Evolutionary conservation across 768 basidiomycete species (phyloP).

Genomic region (Termitomyces sp.): DNA sequence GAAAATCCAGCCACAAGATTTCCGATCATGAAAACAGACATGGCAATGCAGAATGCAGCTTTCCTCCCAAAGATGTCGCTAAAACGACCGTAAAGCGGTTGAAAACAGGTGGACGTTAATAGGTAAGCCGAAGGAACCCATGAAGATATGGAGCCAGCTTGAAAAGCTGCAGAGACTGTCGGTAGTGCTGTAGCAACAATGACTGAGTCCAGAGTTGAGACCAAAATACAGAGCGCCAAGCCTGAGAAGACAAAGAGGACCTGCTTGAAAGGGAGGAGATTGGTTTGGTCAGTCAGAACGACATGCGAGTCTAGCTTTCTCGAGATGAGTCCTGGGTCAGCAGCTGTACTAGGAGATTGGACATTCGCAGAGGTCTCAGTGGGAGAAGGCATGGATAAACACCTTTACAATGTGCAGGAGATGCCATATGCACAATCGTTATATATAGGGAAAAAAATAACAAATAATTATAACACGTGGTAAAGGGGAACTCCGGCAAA

Average conservation of each 20-base stretch:
- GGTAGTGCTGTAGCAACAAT: conserved; percentile 74
- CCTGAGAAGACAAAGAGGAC: conserved; percentile 58
- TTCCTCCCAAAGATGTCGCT: conserved; percentile 69
- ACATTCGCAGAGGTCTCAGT: background rate
- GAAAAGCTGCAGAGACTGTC: conserved; percentile 59
- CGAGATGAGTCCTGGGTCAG: background rate
- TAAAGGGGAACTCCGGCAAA: background rate
- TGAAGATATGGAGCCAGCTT: conserved; percentile 54
- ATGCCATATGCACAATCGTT: background rate
- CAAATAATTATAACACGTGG: background rate
- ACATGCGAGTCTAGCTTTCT: background rate
- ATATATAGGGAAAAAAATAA: background rate
- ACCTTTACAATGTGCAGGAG: too few species aligned
- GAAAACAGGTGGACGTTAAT: conserved; percentile 60
- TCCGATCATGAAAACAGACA: conserved; percentile 61
- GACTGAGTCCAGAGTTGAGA: conserved; percentile 63
- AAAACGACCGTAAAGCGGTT: conserved; percentile 55
- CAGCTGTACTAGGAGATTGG: background rate
- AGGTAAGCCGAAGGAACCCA: conserved; percentile 76
- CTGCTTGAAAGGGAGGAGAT: conserved; percentile 61
- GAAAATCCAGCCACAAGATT: conserved; percentile 65
- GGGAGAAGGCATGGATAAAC: background rate
- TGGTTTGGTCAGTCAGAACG: conserved; percentile 66
- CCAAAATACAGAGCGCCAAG: conserved; percentile 53
- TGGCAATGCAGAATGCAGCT: conserved; percentile 46